Base-by-base conservation (phyloP, 371 early-diverging fungal species). In the Paramicrosporidium saccamoebae region DNA sequence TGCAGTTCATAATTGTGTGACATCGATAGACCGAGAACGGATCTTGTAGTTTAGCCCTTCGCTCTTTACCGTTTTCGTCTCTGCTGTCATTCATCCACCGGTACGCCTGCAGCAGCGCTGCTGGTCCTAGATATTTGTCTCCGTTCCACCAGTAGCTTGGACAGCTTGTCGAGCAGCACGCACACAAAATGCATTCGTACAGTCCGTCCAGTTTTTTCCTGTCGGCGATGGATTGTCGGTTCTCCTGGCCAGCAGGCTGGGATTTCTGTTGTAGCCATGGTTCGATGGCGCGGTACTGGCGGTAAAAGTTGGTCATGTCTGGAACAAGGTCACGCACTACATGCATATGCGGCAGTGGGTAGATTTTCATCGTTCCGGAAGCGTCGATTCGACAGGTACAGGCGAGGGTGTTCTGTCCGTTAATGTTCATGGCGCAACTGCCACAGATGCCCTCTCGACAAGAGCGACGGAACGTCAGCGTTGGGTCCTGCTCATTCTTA, bases 1-100 rank as follows among this genome's bases (percentile, higher is more conserved):
- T 54, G 46, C 92, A 84, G 64, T 86, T 82, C 90, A 84, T 84
- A 47, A 88, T 90, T 28, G 86, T 82, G 51, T 90, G 92, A 62
- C 92, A 90, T 27, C 84, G 69, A 57, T 79, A 90, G 9, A 84
- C 55, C 6, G 75, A 65, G 67, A 79, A 79, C 21, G 77, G 64
- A 44, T 78, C 78, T 45, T 90, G 84, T 34, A 90, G 52, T 27
- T 58, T 59, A 26, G 52, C 61, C 31, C 81, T 61, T 35, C 92
- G 67, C 44, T 82, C 73, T 28, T 47, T 33, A 20, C 72, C 72
- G 34, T 62, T 71, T 35, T 84, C 72, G 43, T 90, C 90, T 42
- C 90, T 71, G 19, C 71, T 67, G 47, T 88, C 88, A 26, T 64
- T 64, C 73, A 82, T 81, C 90, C 90, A 88, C 42, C 90, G 68